Conservation (phyloP, 169 alveolate species). For the Miamiensis avidus region DNA sequence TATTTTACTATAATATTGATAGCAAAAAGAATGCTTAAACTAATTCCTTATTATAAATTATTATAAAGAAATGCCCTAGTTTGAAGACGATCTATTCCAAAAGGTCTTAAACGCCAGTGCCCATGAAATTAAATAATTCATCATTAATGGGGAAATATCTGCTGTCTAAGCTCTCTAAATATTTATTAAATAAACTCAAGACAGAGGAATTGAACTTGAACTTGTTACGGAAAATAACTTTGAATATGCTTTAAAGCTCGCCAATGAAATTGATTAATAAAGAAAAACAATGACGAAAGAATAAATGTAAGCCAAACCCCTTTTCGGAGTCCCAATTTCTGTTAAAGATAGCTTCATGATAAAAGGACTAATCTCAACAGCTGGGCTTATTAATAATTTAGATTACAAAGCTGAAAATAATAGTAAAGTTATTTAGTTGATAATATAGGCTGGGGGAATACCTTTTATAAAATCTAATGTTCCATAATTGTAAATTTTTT, state of each 20-base stretch:
- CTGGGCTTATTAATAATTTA: not conserved
- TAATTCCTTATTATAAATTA: too few species aligned
- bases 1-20: too few species aligned
- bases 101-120: not conserved
- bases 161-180: not conserved
- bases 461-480: slow-evolving; percentile 69
- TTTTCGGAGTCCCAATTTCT: not conserved
- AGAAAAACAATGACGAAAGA: not conserved
- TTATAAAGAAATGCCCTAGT: not conserved
- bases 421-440: slow-evolving; percentile 15
- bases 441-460: slow-evolving; percentile 61
- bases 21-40: too few species aligned
- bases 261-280: not conserved
- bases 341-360: not conserved
- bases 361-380: not conserved
- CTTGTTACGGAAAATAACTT: not conserved
- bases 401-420: not conserved
- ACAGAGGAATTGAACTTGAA: not conserved
- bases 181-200: too few species aligned
- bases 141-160: not conserved
- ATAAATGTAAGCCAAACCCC: not conserved
- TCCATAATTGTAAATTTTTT: slow-evolving; percentile 34
- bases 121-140: not conserved
- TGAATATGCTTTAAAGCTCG: not conserved
- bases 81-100: not conserved